These are phyloP conservation scores for Xerocomus brunneocitrinus DNA, from an alignment of 768 basidiomycete species.

Conservation along the genomic window DNA sequence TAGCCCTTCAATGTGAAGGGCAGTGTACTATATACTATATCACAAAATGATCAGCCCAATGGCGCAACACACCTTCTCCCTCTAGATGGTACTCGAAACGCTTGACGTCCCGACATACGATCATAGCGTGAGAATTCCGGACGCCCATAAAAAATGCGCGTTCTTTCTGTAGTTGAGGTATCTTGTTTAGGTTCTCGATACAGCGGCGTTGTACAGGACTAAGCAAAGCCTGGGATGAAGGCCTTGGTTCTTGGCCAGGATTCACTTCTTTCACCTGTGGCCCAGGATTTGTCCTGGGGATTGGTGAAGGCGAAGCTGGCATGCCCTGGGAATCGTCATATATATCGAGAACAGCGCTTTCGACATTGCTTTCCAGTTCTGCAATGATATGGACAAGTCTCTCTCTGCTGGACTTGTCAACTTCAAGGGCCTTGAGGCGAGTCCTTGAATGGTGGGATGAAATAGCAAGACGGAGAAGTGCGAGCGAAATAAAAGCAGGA, in stretches of 20 bases:
- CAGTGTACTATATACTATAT: conserved; percentile 24
- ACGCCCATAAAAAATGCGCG: conserved; percentile 57
- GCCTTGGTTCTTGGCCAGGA: conserved; percentile 2
- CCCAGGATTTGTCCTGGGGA: neutral
- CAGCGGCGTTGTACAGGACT: conserved; percentile 55
- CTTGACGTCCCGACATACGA: conserved; percentile 65
- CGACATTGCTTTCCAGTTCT: conserved; percentile 56
- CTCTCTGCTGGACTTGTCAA: conserved; percentile 42
- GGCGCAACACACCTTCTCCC: conserved; percentile 64
- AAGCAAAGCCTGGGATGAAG: conserved; percentile 41
- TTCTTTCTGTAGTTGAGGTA: conserved; percentile 68
- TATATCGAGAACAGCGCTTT: conserved; percentile 56
- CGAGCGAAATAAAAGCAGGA: conserved; percentile 51
- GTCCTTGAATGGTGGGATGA: conserved; percentile 55
- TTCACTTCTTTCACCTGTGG: neutral
- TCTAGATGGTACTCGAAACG: conserved; percentile 51
- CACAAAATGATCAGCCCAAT: conserved; percentile 65
- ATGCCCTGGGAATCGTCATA: conserved; percentile 41
- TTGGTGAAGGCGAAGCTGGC: conserved; percentile 16
- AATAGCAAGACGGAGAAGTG: conserved; percentile 53
- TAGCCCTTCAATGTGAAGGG: neutral
- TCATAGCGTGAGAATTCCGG: conserved; percentile 64
- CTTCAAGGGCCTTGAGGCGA: conserved; percentile 63
- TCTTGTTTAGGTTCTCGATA: conserved; percentile 55
- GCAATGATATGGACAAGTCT: conserved; percentile 55